Base-by-base conservation (phyloP, 176 grass and related monocot genomes). In the Pharus latifolius region DNA sequence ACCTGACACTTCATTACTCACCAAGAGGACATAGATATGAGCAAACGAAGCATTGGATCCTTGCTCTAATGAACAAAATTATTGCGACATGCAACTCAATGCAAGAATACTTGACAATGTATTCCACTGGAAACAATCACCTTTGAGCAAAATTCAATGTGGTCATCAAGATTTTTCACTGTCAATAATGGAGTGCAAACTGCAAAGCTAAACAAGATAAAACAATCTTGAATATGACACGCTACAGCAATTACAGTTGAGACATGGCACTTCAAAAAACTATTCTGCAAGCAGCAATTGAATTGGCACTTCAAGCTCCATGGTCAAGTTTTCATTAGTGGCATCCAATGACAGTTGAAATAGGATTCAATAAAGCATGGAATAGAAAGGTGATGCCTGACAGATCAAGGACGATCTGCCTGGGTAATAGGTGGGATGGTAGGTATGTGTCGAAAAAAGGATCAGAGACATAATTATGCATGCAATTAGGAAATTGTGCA, bases 341-440 rank as follows among this genome's bases (percentile, higher is more conserved):
- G 7, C 30, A 13, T 29, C 2, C 49, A 41, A 31, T 25, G 58
- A 50, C 54, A 25, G 74, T 12, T 25, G 41, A 64, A 55, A 43
- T 49, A 54, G 63, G 73, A 61, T 49, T 42, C 65, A 28, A 10
- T 32, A 41, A 17, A 27, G 23, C 40, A 15, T 26, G 67, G 13
- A 15, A 19, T 62, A 67, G 52, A 18, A 26, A 33, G 70, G 3
- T 16, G 10, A 7, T 3, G 24, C 62, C 29, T 48, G 72, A 63
- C 65, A 61, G 64, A 0, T 23, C 37, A 49, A 63, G 60, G 74
- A 78, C 82, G 60, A 84, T 73, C 82, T 73, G 75, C 67, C 75
- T 29, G 61, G 82, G 20, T 54, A 15, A 59, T 63, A 64, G 37
- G 69, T 50, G 43, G 58, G 40, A 12, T 2, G 43, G 53, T 20